These are phyloP conservation scores for Schwanniomyces pseudopolymorphus DNA, from an alignment of 805 yeast species.

Conservation along the genomic window DNA sequence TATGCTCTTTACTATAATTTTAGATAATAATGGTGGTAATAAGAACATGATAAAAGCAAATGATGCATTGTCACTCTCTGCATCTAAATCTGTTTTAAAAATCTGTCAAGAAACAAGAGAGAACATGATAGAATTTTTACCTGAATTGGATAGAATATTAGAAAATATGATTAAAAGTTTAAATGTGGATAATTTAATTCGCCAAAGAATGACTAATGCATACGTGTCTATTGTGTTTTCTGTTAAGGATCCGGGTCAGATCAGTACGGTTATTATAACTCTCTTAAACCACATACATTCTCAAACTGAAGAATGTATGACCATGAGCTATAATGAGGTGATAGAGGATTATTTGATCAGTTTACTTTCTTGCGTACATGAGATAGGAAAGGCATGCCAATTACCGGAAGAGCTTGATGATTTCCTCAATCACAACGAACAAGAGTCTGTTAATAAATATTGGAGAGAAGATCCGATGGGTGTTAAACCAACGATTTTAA, in stretches of 20 bases:
- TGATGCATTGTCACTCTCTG: slow-evolving; percentile 32
- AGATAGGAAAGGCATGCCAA: slow-evolving; percentile 68
- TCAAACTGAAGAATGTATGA: slow-evolving; percentile 11
- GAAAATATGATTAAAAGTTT: slow-evolving; percentile 45
- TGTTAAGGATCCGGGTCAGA: slow-evolving; percentile 41
- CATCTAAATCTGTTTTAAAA: slow-evolving; percentile 54
- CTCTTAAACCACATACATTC: slow-evolving; percentile 24
- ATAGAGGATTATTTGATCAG: slow-evolving; percentile 52
- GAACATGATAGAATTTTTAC: slow-evolving; percentile 40
- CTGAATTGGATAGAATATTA: slow-evolving; percentile 49
- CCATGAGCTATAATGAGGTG: slow-evolving; percentile 10
- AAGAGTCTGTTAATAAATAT: slow-evolving; percentile 26
- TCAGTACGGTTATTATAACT: slow-evolving; percentile 20
- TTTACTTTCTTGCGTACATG: slow-evolving; percentile 61
- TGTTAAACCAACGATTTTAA: slow-evolving; percentile 43
- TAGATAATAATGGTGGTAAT: slow-evolving; percentile 15
- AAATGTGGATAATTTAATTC: slow-evolving; percentile 42
- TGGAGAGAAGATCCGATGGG: slow-evolving; percentile 51
- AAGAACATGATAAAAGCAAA: slow-evolving; percentile 13
- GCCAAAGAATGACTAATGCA: slow-evolving; percentile 62
- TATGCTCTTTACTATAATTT: slow-evolving; percentile 47
- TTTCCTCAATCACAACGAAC: slow-evolving; percentile 32
- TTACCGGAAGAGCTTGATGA: slow-evolving; percentile 54
- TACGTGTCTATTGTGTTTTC: slow-evolving; percentile 63
- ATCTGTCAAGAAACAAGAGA: slow-evolving; percentile 56